Percentiles rank a stretch among this genome's conserved stretches.
Evolutionary conservation across 179 eudicot species (phyloP).

Genomic region (Camellia oleifera): DNA sequence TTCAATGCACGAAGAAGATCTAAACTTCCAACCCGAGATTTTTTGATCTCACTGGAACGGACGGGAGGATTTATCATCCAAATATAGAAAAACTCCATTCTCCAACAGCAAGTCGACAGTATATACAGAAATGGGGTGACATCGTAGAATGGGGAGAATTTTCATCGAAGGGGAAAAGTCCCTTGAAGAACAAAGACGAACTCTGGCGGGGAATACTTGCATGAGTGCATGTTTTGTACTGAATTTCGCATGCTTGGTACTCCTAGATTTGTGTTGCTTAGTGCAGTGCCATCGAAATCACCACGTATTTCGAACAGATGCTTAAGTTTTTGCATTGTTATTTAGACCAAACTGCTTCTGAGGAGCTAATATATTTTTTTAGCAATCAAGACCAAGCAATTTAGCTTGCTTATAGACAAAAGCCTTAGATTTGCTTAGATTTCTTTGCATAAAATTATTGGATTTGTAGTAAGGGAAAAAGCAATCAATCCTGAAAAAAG

Average conservation of each 20-base stretch:
- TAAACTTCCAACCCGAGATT: no score
- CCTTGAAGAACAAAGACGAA: no score
- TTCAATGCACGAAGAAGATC: no score
- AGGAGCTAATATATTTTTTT: not conserved
- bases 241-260: not conserved
- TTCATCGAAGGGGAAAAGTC: no score
- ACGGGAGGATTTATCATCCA: no score
- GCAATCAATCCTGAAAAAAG: not conserved
- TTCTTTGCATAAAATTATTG: not conserved
- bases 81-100: no score
- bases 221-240: not conserved
- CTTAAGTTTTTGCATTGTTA: not conserved
- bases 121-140: no score
- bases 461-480: not conserved
- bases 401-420: not conserved
- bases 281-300: not conserved
- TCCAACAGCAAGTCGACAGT: no score
- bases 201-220: no score
- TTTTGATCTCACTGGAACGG: no score
- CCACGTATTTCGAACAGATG: not conserved
- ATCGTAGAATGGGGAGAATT: no score
- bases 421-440: not conserved
- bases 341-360: not conserved
- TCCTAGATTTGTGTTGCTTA: not conserved
- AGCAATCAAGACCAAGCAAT: not conserved